A percentile compares a stretch with the other conserved stretches of the same genome.
Conservation (phyloP, 1,284 basidiomycete genomes). For the Moesziomyces sp. region DNA sequence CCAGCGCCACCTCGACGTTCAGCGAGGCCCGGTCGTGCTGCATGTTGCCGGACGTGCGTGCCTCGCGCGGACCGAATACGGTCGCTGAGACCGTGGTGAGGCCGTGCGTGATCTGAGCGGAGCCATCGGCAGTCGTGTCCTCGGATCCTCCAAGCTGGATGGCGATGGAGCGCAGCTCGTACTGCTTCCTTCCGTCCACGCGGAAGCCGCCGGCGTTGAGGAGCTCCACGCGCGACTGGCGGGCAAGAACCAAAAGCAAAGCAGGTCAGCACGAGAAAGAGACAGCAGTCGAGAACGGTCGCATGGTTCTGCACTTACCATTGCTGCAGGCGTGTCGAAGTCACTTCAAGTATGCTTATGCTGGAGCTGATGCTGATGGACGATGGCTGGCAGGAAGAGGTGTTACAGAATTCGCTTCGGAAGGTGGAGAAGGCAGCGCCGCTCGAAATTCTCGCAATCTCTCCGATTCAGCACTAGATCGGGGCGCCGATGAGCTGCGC, state of each 20-base stretch:
- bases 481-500: no score
- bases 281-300: no score
- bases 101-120: slow-evolving; percentile 85
- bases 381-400: not conserved
- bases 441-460: not conserved
- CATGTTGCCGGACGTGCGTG: slow-evolving; percentile 68
- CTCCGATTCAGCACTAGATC: not conserved
- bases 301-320: slow-evolving; percentile 12
- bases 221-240: slow-evolving; percentile 80
- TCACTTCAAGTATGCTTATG: no score
- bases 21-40: slow-evolving; percentile 72
- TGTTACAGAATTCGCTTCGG: not conserved
- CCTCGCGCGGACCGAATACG: slow-evolving; percentile 91
- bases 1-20: slow-evolving; percentile 73
- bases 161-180: slow-evolving; percentile 84
- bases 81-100: slow-evolving; percentile 86
- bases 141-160: slow-evolving; percentile 74
- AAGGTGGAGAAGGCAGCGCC: not conserved
- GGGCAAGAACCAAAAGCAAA: no score
- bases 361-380: not conserved
- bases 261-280: not conserved
- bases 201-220: slow-evolving; percentile 84
- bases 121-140: slow-evolving; percentile 78
- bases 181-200: slow-evolving; percentile 88
- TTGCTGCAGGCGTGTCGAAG: not conserved